Base-by-base conservation (phyloP, 352 stramenopile genomes). In the Albugo laibachii region DNA sequence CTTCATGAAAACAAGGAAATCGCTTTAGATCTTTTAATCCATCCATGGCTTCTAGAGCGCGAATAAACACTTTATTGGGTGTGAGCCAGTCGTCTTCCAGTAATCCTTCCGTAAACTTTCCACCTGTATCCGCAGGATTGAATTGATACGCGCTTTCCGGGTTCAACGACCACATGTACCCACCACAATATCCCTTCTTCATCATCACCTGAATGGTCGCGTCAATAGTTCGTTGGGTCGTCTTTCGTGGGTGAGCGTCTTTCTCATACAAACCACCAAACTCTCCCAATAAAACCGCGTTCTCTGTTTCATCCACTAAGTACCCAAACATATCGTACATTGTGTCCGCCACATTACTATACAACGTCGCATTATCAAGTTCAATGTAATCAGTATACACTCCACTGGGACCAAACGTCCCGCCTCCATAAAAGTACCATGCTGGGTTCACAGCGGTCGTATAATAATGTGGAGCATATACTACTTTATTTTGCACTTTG, bases 121-220 rank as follows among this genome's bases (percentile, higher is more conserved):
- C 72, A 48, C 59, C 71, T 14, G 52, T 77, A 45, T 81, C 69
- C 8, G 71, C 65, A 0, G 72, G 72, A 42, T 84, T 84, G 59
- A 61, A 82, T 55, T 78, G 63, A 55, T 85, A 85, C 41, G 67
- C 72, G 57, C 62, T 78, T 56, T 83, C 72, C 0, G 72, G 72
- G 42, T 85, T 85, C 2, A 85, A 55, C 11, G 69, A 81, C 72
- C 72, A 85, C 67, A 85, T 80, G 53, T 80, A 85, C 2, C 67
- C 70, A n/a, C 72, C 72, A 0, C 68, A 69, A 31, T 76, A 75
- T 0, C 57, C 56, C 1, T 62, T 49, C 43, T 72, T 55, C 11
- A 85, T 36, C 59, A 80, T 79, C 5, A 68, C 48, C 10, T 80
- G 54, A 21, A 85, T 75, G 11, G 69, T 70, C n/a, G 75, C 70